Evolutionary conservation across 495 filamentous ascomycete species (phyloP), one percentile per base, ranked within the genome.

Genomic region (Astrothelium subdiscretum): DNA sequence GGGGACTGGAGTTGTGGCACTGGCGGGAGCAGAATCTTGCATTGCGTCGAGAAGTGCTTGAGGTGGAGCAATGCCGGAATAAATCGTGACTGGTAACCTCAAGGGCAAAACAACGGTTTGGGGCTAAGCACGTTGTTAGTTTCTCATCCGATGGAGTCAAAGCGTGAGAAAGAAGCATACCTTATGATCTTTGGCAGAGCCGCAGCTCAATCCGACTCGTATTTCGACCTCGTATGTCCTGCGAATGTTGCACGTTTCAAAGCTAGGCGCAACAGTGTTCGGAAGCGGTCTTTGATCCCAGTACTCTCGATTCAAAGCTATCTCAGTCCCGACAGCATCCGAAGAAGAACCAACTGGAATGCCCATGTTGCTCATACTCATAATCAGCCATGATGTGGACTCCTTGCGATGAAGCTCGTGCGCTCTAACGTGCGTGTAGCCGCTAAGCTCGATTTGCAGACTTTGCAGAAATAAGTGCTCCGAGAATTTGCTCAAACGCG

Each of bases 51-150:
- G 71, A 13, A 96, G 84, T 35, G 84, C 85, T 42, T 79, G 73
- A 2, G 91, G 91, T 0, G 92, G 92, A n/a, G 80, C 75, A 48
- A 97, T 91, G 69, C 94, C 94, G n/a, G 91, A 95, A 73, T 82
- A 96, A 54, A 98, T 83, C 51, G 89, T 76, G 63, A 94, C 80
- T 64, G 85, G 85, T 72, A 96, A 85, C 60, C 85, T 79, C 22
- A 97, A 77, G 22, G 90, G 86, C 4, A 96, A 82, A 62, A 88
- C 79, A 29, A 89, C 81, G 43, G 83, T 75, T 70, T 92, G 88
- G 43, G 85, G 79, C 80, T 87, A 66, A 59, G 61, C 42, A 42
- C 48, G 59, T 31, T 32, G 44, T 22, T 38, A 62, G 18, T 27
- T 20, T 35, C 8, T 8, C 31, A 18, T 59, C 13, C 12, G 5